Evolutionary conservation across 1,284 basidiomycete species (phyloP), one percentile per base, ranked within the genome.

Genomic region (Boletus chippewaensis): DNA sequence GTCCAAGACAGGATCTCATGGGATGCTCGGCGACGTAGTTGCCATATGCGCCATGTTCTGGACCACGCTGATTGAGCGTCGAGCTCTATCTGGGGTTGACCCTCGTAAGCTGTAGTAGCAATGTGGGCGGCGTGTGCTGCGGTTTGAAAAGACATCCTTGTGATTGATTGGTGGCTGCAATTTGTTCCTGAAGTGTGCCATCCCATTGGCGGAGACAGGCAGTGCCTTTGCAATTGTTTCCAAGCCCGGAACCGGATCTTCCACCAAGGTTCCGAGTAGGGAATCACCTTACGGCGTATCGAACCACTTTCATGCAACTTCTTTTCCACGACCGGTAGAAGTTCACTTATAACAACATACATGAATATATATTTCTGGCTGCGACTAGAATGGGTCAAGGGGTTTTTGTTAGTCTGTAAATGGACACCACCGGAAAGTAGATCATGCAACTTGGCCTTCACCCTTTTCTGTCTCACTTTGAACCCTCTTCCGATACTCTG

Each of bases 1-100:
- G 38, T 13, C 51, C 53, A 4, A 49, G 55, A 48, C 52, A 53
- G 61, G 60, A 62, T 60, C 57, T 60, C 53, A 57, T 63, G 53
- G 57, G 59, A 56, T 66, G 64, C 72, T 71, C 71, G 71, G 67
- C 57, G 57, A 51, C 59, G 61, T 60, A 68, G 49, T 71, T 69
- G 59, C 72, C 70, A 60, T 69, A 62, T 74, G 35, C 32, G 66
- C 63, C 34, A 35, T 43, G 59, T 70, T 69, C 67, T 71, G 63
- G 65, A 62, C 67, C 61, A 50, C 38, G 46, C 50, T 45, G 52
- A 60, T 62, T 64, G 49, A 42, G 43, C 45, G 40, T 62, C 50
- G 49, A 58, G 62, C 45, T 45, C 40, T 53, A 62, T 58, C 50
- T 64, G 56, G 63, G 63, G 59, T 62, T 47, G 55, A 45, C 50